phyloP scores from a whole-genome alignment of 352 stramenopile genomes.

The Discostella stelligera region DNA sequence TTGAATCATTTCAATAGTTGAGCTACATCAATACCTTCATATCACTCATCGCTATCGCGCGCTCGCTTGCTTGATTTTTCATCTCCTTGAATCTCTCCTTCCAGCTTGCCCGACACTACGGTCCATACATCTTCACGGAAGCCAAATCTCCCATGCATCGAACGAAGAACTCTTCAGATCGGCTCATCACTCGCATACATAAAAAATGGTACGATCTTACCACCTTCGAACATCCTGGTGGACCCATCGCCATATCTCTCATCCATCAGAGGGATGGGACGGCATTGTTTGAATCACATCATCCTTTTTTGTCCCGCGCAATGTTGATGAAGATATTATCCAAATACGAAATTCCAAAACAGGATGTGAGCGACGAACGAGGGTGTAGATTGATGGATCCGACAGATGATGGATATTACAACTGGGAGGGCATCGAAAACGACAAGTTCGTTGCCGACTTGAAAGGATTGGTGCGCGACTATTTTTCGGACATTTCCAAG shows the following conservation, averaged over 20 bases:
- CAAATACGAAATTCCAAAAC: constrained; percentile 57
- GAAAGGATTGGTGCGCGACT: constrained; percentile 26
- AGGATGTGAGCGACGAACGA: constrained; percentile 19
- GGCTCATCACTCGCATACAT: constrained; percentile 48
- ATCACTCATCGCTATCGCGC: neutral
- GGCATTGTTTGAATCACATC: constrained; percentile 82
- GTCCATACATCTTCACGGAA: constrained; percentile 43
- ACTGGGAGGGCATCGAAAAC: constrained; percentile 43
- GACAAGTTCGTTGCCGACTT: constrained; percentile 40
- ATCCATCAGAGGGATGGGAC: constrained; percentile 77
- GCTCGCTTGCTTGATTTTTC: constrained; percentile 19
- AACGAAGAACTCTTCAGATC: constrained; percentile 18
- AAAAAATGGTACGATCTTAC: constrained; percentile 56
- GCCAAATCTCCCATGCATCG: constrained; percentile 34
- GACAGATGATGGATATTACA: constrained; percentile 52
- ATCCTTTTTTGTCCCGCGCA: constrained; percentile 76
- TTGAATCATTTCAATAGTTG: constrained; percentile 1
- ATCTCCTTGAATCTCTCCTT: constrained; percentile 4
- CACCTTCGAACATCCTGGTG: constrained; percentile 61
- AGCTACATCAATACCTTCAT: neutral
- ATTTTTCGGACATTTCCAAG: constrained; percentile 49
- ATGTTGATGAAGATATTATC: constrained; percentile 52
- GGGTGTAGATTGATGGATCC: constrained; percentile 42
- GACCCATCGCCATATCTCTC: constrained; percentile 68
- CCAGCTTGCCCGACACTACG: constrained; percentile 29